These are phyloP conservation scores for Ceratocystis huliohia DNA, from an alignment of 2,329 filamentous ascomycete genomes.

Conservation along the genomic window DNA sequence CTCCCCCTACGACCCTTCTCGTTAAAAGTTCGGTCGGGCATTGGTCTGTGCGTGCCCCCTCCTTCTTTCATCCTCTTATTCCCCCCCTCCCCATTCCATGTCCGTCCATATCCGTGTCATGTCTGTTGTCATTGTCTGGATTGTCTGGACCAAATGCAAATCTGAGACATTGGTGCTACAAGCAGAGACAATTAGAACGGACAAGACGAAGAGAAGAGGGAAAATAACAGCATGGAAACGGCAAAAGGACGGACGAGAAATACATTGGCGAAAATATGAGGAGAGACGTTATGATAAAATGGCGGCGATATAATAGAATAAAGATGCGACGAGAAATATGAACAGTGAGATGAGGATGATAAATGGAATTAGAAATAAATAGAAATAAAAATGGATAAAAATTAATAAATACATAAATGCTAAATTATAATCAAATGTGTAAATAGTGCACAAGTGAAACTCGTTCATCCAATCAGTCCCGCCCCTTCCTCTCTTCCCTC, in stretches of 20 bases:
- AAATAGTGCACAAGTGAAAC: constrained; percentile 4
- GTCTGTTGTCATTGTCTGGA: constrained; percentile 9
- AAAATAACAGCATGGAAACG: background rate
- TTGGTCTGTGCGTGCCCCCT: background rate
- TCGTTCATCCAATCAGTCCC: constrained; percentile 7
- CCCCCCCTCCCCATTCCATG: background rate
- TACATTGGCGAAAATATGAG: background rate
- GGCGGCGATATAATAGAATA: background rate
- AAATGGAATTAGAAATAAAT: background rate
- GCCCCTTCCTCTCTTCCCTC: background rate
- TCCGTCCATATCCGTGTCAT: constrained; percentile 7
- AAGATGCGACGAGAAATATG: background rate
- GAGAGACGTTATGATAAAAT: background rate
- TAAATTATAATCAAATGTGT: background rate
- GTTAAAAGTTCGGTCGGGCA: background rate
- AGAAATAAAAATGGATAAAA: background rate
- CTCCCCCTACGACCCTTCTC: background rate
- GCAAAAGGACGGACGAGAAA: background rate
- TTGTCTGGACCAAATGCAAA: constrained; percentile 3
- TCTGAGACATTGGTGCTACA: constrained; percentile 10
- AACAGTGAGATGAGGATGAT: background rate
- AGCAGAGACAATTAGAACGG: background rate
- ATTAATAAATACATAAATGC: background rate
- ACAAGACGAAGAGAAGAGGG: background rate
- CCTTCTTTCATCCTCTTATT: background rate